A percentile compares a stretch with the other conserved stretches of the same genome.
Evolutionary conservation across 2,329 filamentous ascomycete species (phyloP).

Genomic region (Aspergillus costaricaensis): DNA sequence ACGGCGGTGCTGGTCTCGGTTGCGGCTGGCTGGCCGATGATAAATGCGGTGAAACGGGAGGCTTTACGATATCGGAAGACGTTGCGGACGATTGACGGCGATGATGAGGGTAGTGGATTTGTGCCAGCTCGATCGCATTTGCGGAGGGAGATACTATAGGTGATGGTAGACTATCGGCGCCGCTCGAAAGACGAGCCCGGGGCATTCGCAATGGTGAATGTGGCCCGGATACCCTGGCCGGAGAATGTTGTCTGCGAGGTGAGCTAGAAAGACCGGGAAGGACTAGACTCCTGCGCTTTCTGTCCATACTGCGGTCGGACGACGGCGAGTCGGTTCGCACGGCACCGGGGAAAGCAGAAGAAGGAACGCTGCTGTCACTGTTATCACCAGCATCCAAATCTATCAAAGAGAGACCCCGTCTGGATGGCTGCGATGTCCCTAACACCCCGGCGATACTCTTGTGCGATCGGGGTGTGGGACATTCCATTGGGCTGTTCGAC

Average conservation of each 20-base stretch:
- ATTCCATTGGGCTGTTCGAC: slow-evolving; percentile 87
- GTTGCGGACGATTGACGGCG: slow-evolving; percentile 89
- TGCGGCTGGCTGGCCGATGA: slow-evolving; percentile 77
- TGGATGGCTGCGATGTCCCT: slow-evolving; percentile 61
- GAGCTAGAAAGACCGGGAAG: slow-evolving; percentile 73
- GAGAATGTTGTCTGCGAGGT: slow-evolving; percentile 83
- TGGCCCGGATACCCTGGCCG: slow-evolving; percentile 71
- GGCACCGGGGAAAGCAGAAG: slow-evolving; percentile 71
- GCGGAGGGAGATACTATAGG: slow-evolving; percentile 89
- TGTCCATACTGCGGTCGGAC: slow-evolving; percentile 81
- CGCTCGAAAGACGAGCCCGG: slow-evolving; percentile 70
- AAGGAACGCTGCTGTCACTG: slow-evolving; percentile 86
- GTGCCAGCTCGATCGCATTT: slow-evolving; percentile 69
- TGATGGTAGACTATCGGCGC: slow-evolving; percentile 64
- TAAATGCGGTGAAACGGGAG: slow-evolving; percentile 80
- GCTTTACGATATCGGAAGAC: slow-evolving; percentile 68
- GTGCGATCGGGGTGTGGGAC: slow-evolving; percentile 85
- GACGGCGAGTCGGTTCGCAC: slow-evolving; percentile 84
- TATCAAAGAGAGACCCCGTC: slow-evolving; percentile 74
- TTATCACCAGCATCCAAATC: slow-evolving; percentile 80
- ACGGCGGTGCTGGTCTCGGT: slow-evolving; percentile 84
- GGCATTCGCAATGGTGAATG: slow-evolving; percentile 83
- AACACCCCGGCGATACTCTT: slow-evolving; percentile 61
- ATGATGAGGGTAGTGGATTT: slow-evolving; percentile 65
- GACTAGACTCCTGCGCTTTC: slow-evolving; percentile 83